phyloP scores from a whole-genome alignment of 2,329 filamentous ascomycete species.

The Metarhizium robertsii region DNA sequence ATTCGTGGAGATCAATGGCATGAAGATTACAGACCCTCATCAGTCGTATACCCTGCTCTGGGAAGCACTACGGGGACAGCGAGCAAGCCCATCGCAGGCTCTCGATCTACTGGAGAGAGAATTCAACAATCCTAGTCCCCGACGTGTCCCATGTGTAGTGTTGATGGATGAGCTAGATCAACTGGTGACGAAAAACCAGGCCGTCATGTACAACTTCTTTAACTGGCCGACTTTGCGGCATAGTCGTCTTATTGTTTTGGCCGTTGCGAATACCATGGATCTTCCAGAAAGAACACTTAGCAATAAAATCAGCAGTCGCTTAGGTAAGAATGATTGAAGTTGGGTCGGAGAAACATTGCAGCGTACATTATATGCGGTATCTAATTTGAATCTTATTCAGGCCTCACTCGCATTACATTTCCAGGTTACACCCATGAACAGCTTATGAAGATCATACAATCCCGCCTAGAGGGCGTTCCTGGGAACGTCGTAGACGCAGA shows the following conservation, averaged over 20 bases:
- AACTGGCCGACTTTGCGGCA: slow-evolving; percentile 94
- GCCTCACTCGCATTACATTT: slow-evolving; percentile 90
- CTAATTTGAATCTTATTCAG: slow-evolving; percentile 13
- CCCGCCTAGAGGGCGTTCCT: slow-evolving; percentile 79
- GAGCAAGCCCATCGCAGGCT: slow-evolving; percentile 85
- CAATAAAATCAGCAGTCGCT: slow-evolving; percentile 94
- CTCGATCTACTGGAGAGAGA: slow-evolving; percentile 85
- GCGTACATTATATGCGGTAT: not conserved
- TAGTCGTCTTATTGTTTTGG: slow-evolving; percentile 87
- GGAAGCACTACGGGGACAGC: slow-evolving; percentile 90
- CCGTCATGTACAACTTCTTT: slow-evolving; percentile 99
- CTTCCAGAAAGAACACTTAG: slow-evolving; percentile 89
- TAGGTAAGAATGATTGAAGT: slow-evolving; percentile 36
- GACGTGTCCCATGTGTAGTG: slow-evolving; percentile 89
- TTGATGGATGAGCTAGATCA: slow-evolving; percentile 98
- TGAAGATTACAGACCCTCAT: slow-evolving; percentile 98
- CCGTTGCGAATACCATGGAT: slow-evolving; percentile 99
- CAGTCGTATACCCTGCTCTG: slow-evolving; percentile 92
- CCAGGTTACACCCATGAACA: slow-evolving; percentile 96
- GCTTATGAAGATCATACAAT: slow-evolving; percentile 93
- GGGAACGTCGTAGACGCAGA: slow-evolving; percentile 87
- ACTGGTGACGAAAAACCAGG: slow-evolving; percentile 94
- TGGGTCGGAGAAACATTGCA: not conserved
- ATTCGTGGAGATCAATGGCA: slow-evolving; percentile 98
- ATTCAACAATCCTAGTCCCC: slow-evolving; percentile 83